Base-by-base conservation (phyloP, 1,139 yeast genomes). In the Casaregolazyma lundiana region DNA sequence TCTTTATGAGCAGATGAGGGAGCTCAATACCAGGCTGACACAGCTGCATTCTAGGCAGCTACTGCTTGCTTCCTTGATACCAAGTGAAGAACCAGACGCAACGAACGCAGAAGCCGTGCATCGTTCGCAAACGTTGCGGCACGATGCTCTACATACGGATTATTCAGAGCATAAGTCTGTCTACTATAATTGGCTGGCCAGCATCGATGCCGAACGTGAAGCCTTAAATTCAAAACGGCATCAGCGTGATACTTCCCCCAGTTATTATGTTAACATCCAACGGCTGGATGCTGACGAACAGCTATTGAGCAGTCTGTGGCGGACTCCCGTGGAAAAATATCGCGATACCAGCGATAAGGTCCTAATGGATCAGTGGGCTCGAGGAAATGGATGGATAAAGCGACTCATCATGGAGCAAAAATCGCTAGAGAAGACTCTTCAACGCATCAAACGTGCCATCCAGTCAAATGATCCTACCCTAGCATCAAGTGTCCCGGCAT, bases 341-440 rank as follows among this genome's bases (percentile, higher is more conserved):
- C 24, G 29, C 8, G 13, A 22, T 21, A 34, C 39, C 22, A 19
- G 26, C 2, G 38, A 41, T 7, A 15, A 35, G 15, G 9, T 15
- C 8, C 36, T 42, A 13, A 21, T 42, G 18, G 45, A 42, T 19
- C 45, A 42, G 20, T 42, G 45, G 45, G 45, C 40, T 6, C 40
- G 45, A 2, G 36, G 45, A 35, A 22, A 19, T 6, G 38, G 45
- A 2, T 42, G 45, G 45, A 42, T 42, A 2, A 42, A 35, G 13
- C 38, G 45, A 11, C 32, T 42, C 7, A 22, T 42, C 29, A 15
- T 20, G 18, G 45, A 43, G 30, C 43, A 35, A 7, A 37, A 26
- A 18, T 22, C 38, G 16, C 20, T 43, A n/a, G 38, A 43, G 15
- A 35, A 26, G 15, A n/a, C 20, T 6, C 17, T 16, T 19, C 21